A percentile compares a stretch with the other conserved stretches of the same genome.
These are phyloP conservation scores for Schizosaccharomyces osmophilus DNA, from an alignment of 805 yeast genomes.

Conservation along the genomic window DNA sequence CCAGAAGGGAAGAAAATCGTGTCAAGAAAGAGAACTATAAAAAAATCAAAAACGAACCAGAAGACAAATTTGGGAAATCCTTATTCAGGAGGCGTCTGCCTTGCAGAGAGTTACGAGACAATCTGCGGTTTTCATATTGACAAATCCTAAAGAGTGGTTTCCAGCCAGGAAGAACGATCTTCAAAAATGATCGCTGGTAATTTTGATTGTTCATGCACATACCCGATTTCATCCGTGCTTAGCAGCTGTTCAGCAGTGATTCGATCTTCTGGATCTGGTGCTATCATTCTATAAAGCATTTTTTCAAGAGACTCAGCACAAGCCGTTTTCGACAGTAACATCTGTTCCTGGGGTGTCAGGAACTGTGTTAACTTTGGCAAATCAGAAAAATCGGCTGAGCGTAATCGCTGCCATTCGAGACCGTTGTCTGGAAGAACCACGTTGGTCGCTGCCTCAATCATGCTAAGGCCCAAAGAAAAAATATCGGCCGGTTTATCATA, in stretches of 20 bases:
- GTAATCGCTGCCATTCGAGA: conserved; percentile 78
- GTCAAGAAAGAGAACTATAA: too few relatives aligned
- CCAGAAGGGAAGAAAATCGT: too few relatives aligned
- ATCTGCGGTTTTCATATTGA: too few relatives aligned
- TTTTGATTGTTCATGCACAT: background rate
- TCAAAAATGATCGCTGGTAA: background rate
- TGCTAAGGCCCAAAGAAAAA: conserved; percentile 77
- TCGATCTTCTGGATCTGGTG: background rate
- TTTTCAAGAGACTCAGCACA: background rate
- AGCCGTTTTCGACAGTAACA: background rate
- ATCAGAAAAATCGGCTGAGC: conserved; percentile 87
- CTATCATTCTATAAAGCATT: background rate
- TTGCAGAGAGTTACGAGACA: too few relatives aligned
- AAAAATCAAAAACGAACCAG: too few relatives aligned
- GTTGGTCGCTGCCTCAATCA: conserved; percentile 89
- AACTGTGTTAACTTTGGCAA: conserved; percentile 19
- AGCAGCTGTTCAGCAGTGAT: background rate
- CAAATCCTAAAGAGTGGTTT: background rate
- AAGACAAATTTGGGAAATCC: too few relatives aligned
- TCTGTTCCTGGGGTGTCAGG: background rate
- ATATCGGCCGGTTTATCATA: conserved; percentile 87
- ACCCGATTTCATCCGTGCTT: background rate
- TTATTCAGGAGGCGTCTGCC: too few relatives aligned
- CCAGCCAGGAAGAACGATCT: background rate
- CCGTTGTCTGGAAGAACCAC: conserved; percentile 90